Percentiles rank a stretch among this genome's conserved stretches.
Conservation (phyloP, 257 asterid species). For the Haberlea rhodopensis region DNA sequence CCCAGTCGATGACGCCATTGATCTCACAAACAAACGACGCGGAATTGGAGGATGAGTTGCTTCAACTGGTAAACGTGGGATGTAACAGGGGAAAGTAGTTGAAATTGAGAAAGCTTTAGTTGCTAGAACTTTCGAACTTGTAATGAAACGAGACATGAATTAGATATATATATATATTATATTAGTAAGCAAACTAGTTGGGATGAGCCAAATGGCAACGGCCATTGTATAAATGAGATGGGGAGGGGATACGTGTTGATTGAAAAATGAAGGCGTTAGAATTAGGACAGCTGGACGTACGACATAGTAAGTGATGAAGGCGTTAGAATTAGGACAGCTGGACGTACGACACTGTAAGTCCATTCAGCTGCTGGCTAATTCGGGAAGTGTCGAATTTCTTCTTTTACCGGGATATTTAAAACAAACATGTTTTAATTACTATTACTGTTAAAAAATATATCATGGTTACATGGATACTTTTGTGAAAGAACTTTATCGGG, state of each 20-base stretch:
- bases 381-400: too few relatives aligned
- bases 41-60: not conserved
- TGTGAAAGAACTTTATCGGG: too few relatives aligned
- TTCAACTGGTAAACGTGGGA: not conserved
- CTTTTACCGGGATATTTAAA: too few relatives aligned
- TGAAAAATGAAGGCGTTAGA: not conserved
- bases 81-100: not conserved
- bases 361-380: too few relatives aligned
- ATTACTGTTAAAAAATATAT: too few relatives aligned
- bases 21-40: not conserved
- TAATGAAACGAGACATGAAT: not conserved
- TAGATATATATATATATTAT: too few relatives aligned
- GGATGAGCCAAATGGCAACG: not conserved
- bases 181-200: not conserved
- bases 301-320: too few relatives aligned
- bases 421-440: too few relatives aligned
- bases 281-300: too few relatives aligned
- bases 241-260: not conserved
- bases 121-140: not conserved
- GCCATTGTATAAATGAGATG: not conserved
- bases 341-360: too few relatives aligned
- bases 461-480: too few relatives aligned
- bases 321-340: too few relatives aligned
- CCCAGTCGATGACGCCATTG: not conserved
- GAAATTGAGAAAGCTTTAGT: not conserved